Evolutionary conservation across 805 yeast species (phyloP), one percentile per base, ranked within the genome.

Genomic region (Candida piceae): DNA sequence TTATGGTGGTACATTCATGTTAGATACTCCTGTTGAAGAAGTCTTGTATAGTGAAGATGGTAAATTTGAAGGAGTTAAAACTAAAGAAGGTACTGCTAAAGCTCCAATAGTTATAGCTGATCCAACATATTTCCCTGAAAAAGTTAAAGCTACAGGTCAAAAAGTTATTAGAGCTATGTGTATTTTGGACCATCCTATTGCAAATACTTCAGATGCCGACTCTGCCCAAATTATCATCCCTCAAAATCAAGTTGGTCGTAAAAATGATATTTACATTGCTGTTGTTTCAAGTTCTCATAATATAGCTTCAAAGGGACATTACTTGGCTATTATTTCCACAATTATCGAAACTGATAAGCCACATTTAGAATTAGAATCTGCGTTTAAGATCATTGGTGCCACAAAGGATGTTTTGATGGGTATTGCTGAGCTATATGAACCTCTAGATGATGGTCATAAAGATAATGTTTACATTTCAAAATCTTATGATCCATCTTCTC

Each of bases 1-100:
- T 48, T 88, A 93, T 57, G 98, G 98, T 46, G 98, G 98, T 55
- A 90, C 97, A 15, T 93, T 88, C 60, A 93, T 93, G 98, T 76
- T 93, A 57, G 96, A 88, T 59, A 90, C 95, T 22, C 96, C 97
- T 32, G 79, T 93, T 45, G 95, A 93, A 43, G 95, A 90, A 64
- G 74, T 89, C 15, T 70, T 84, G 34, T 89, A 80, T 61, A 78
- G 73, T 36, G 81, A 75, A 11, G 77, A 74, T 19, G 85, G 81
- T 15, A 82, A 78, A 55, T 87, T 88, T 49, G 69, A 70, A 21
- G 97, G 97, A 40, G 95, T 93, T 32, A 78, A 79, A 50, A 84
- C 96, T 34, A 93, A 89, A 46, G 93, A 88, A 52, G 97, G 96
- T 45, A 72, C 72, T 29, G 96, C 96, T 12, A 82, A 77, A 53